Evolutionary conservation across 352 stramenopile genomes (phyloP).

Genomic region (Phytophthora sp.): DNA sequence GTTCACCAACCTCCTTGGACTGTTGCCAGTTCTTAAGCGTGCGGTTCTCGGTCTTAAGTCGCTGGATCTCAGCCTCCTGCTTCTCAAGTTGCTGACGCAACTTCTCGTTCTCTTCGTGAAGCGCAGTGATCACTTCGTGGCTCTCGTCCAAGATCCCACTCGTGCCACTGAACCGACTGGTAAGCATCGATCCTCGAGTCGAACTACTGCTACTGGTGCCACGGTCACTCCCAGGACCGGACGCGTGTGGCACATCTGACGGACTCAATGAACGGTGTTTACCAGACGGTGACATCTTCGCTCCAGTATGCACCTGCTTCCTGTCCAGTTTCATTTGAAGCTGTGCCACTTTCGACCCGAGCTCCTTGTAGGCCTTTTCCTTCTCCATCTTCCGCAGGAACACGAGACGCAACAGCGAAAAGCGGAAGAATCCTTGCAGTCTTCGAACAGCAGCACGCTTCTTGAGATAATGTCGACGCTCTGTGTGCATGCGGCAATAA

Average conservation of each 20-base stretch:
- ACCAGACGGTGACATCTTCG: slow-evolving; percentile 53
- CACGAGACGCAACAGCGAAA: slow-evolving; percentile 74
- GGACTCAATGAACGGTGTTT: slow-evolving; percentile 38
- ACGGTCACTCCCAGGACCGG: slow-evolving; percentile 21
- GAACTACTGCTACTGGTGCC: slow-evolving; percentile 39
- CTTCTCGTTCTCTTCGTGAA: slow-evolving; percentile 85
- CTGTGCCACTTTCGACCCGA: slow-evolving; percentile 76
- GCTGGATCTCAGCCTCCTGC: slow-evolving; percentile 77
- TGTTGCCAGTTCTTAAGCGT: slow-evolving; percentile 87
- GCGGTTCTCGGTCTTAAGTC: slow-evolving; percentile 79
- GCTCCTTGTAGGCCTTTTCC: slow-evolving; percentile 76
- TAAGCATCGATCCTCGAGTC: slow-evolving; percentile 58
- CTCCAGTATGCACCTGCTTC: slow-evolving; percentile 50
- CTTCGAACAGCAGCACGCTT: slow-evolving; percentile 50
- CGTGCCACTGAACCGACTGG: slow-evolving; percentile 61
- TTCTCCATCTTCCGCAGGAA: slow-evolving; percentile 86
- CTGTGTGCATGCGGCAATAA: slow-evolving; percentile 62
- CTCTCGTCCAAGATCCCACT: slow-evolving; percentile 86
- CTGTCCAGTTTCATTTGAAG: slow-evolving; percentile 74
- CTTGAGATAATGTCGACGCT: slow-evolving; percentile 61
- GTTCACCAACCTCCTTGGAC: slow-evolving; percentile 87
- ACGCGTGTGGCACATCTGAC: slow-evolving; percentile 31
- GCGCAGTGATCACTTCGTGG: slow-evolving; percentile 86
- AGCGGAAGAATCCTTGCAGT: slow-evolving; percentile 82
- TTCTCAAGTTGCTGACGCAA: slow-evolving; percentile 76